Base-by-base conservation (phyloP, 108 stramenopile species). In the Chaetoceros muelleri region DNA sequence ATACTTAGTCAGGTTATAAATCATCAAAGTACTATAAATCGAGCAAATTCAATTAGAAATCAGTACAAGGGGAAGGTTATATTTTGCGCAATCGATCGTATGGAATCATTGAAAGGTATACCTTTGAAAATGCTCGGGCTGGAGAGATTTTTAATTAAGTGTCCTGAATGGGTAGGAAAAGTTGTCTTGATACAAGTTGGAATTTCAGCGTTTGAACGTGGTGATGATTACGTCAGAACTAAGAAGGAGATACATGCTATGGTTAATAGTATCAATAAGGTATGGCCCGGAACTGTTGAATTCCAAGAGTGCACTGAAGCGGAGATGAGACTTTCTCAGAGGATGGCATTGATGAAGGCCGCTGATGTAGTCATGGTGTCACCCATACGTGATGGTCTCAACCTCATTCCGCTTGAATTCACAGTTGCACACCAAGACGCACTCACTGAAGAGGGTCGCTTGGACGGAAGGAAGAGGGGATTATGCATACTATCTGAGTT, bases 131-230 rank as follows among this genome's bases (percentile, higher is more conserved):
- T 99, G 30, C 66, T 97, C 29, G 97, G 94, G 0, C 82, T 93
- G 53, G 96, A 98, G 57, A 74, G 85, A 26, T 90, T 97, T 48
- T 66, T 99, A 44, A 56, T 72, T 29, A 84, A 93, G 25, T 95
- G 89, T 62, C 88, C 88, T 1, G 73, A 82, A 57, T 94, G 83
- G 74, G 78, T 88, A 19, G 87, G 79, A 2, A 93, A 94, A 64
- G 88, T 99, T 52, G 95, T 97, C 17, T 57, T 99, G 31, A 78
- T 99, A n/a, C 96, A 99, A 79, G 81, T 94, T 44, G 88, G 90
- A 23, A 91, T 98, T 25, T 80, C 84, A 27, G 85, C 91, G 0
- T 75, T 72, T 34, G 93, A 86, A 58, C 78, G 95, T 3, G 82
- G 81, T 10, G 93, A 87, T 25, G 95, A 97, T 66, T 96, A 93